Base-by-base conservation (phyloP, 345 rosid genomes). In the Rhodamnia rubescens region DNA sequence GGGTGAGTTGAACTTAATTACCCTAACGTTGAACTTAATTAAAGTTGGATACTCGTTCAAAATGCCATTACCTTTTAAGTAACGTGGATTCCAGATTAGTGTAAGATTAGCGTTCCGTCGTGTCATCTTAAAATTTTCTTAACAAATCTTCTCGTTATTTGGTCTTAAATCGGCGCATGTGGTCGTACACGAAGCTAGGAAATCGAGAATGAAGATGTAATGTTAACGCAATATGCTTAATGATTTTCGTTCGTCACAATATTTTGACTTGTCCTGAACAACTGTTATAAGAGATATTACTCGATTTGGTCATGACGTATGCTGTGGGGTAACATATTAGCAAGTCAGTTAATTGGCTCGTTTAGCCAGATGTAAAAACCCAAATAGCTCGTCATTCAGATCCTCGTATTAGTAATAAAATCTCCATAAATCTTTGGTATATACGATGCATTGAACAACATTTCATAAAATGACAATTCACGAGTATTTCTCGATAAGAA, bases 381-480 rank as follows among this genome's bases (percentile, higher is more conserved):
- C 27, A 58, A 58, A 13, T n/a, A 0, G 64, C 32, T 58, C 4
- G 0, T 58, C 32, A 58, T 27, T 58, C 16, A 58, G n/a, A 12
- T n/a, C 32, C 64, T 58, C 2, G 0, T 58, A 26, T 0, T 58
- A 12, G 64, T 58, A 58, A 58, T 14, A 0, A 58, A 58, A 58
- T 58, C 64, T 58, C 32, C 64, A 58, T 5, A 0, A 5, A 58
- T 0, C 11, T 14, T 2, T 0, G 15, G 11, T 26, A 3, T 26
- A 58, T 58, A 58, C 32, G 12, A 58, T 26, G 50, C 50, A 47
- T 47, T 47, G 10, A 8, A 47, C 50, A 47, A 9, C 50, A 47
- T 47, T 47, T 47, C 50, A 47, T 47, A 9, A 47, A 47, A 47
- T 47, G 50, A 8, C 2, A 44, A 44, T 44, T 44, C 47, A 44